Conservation (phyloP, 2,329 filamentous ascomycete species). For the Cordyceps sp. region DNA sequence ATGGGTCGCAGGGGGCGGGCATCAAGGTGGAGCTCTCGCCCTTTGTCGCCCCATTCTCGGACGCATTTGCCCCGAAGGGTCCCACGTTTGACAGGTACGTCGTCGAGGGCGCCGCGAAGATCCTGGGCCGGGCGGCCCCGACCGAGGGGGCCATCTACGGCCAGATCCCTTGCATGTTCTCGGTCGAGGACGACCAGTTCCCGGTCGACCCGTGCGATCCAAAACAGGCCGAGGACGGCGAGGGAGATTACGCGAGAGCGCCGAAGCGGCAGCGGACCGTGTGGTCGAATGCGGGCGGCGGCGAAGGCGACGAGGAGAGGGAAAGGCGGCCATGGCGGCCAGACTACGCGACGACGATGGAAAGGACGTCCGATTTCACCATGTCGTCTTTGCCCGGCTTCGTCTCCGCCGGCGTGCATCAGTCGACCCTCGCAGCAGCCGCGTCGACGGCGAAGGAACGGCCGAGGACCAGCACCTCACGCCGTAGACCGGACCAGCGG, state of each 20-base stretch:
- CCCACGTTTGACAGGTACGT: constrained; percentile 49
- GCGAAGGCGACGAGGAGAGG: constrained; percentile 8
- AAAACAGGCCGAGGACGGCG: constrained; percentile 9
- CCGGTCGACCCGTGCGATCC: constrained; percentile 42
- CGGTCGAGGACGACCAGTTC: constrained; percentile 50
- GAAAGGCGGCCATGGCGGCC: constrained; percentile 18
- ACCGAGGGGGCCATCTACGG: constrained; percentile 35
- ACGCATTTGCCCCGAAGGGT: constrained; percentile 39
- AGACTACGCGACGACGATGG: constrained; percentile 45
- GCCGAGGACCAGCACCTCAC: constrained; percentile 11
- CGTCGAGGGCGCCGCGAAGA: constrained; percentile 51
- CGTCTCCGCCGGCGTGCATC: constrained; percentile 42
- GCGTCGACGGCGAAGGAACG: constrained; percentile 7
- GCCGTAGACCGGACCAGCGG: constrained; percentile 20
- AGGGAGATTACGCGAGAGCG: constrained; percentile 7
- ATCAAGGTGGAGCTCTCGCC: constrained; percentile 51
- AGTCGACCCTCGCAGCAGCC: constrained; percentile 17
- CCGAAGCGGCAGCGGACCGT: constrained; percentile 13
- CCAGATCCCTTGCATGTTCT: constrained; percentile 33
- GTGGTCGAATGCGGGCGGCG: constrained; percentile 5
- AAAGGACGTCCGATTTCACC: constrained; percentile 39
- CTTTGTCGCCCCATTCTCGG: constrained; percentile 43
- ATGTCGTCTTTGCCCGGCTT: constrained; percentile 41
- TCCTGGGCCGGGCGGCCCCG: constrained; percentile 49
- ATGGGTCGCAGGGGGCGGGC: constrained; percentile 39